These are phyloP conservation scores for Kwoniella sp. DNA, from an alignment of 768 basidiomycete genomes.

Conservation along the genomic window DNA sequence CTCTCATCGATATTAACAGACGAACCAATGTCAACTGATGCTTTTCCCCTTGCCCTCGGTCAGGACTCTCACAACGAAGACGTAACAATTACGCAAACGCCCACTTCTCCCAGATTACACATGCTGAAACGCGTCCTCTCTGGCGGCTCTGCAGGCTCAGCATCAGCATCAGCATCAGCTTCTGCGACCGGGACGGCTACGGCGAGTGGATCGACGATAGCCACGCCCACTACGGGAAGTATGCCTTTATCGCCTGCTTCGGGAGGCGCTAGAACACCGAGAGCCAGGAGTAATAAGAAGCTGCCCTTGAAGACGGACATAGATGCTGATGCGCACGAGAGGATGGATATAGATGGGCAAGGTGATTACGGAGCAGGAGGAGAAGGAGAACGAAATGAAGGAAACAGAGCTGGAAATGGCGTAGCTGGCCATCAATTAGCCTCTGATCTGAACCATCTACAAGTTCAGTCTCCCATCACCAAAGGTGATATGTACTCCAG, in stretches of 20 bases:
- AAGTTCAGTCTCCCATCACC: conserved; percentile 25
- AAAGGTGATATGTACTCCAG: not conserved
- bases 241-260: conserved; percentile 35
- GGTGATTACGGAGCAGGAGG: not conserved
- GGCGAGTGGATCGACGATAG: conserved; percentile 10
- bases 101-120: conserved; percentile 1
- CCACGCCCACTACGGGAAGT: conserved; percentile 16
- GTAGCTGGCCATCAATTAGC: conserved; percentile 26
- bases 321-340: not conserved
- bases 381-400: not conserved
- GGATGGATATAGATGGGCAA: conserved; percentile 2
- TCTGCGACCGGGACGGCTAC: conserved; percentile 3
- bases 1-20: conserved; percentile 19
- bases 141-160: conserved; percentile 8
- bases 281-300: conserved; percentile 18
- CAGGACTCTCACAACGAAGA: too few relatives aligned
- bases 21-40: conserved; percentile 17
- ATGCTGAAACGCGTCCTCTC: conserved; percentile 16
- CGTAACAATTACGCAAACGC: not conserved
- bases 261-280: conserved; percentile 33
- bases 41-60: too few relatives aligned
- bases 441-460: conserved; percentile 26
- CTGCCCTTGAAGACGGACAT: conserved; percentile 7
- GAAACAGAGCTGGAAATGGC: not conserved
- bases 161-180: not conserved